Base-by-base conservation (phyloP, 306 rosid genomes). In the Corylus avellana region DNA sequence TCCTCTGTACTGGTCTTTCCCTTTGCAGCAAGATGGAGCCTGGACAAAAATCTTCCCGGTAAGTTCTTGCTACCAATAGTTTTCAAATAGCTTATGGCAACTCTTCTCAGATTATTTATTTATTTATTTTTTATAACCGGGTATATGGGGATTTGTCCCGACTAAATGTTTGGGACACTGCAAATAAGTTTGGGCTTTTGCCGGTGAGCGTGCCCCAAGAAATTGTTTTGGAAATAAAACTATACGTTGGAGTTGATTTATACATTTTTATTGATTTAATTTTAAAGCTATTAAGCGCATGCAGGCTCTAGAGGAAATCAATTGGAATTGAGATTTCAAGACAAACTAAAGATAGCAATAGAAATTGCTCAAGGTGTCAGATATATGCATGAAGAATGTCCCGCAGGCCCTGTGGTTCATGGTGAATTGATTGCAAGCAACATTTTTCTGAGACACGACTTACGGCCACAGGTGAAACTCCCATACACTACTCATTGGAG, bases 361-460 rank as follows among this genome's bases (percentile, higher is more conserved):
- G 82, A 39, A 47, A 78, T 82, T 73, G 85, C 79, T 37, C 79
- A 63, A 48, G 82, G 85, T 53, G 46, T 82, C 67, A 61, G 85
- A 78, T 82, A 82, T 46, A 73, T 77, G 85, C 82, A 77, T 37
- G 79, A 67, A 77, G 82, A 82, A 66, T 77, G 82, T 66, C 82
- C 85, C 5, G 54, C 37, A 29, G 79, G 85, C 8, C 85, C 82
- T 13, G 14, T 82, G 0, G 62, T 82, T 74, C 79, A 77, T 39
- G 75, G 82, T 44, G 46, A 73, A 56, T 74, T 82, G 47, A 49
- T 8, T 12, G 55, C 59, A 42, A 32, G 64, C 79, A 82, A 77
- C 47, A 78, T 82, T 20, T 77, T 54, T 73, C 78, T 82, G 14
- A 50, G 57, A 47, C 7, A 18, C 4, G 78, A 82, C 39, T 77